Evolutionary conservation across 768 basidiomycete species (phyloP).

Genomic region (Suillus fuscotomentosus): DNA sequence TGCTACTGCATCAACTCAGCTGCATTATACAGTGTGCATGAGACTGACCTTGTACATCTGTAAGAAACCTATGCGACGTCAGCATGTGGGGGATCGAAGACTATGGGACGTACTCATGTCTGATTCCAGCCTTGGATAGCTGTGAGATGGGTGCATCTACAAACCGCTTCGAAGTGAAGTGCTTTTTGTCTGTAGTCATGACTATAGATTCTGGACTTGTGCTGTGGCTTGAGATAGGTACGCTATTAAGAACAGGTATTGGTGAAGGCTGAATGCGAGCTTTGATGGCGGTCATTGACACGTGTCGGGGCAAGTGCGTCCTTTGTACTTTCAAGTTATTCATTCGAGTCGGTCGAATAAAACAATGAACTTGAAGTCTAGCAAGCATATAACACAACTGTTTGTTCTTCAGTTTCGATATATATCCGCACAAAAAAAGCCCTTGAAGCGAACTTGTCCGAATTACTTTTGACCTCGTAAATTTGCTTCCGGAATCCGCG

Average conservation of each 20-base stretch:
- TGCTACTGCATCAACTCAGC: neutral
- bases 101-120: constrained; percentile 38
- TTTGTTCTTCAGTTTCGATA: neutral
- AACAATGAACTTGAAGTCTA: neutral
- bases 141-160: constrained; percentile 35
- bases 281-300: neutral
- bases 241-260: neutral
- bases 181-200: constrained; percentile 17
- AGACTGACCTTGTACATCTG: constrained; percentile 45
- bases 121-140: constrained; percentile 40
- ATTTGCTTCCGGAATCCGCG: neutral
- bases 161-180: constrained; percentile 28
- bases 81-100: neutral
- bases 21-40: neutral
- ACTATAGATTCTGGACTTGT: neutral
- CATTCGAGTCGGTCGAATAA: neutral
- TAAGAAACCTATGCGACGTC: constrained; percentile 35
- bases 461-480: neutral
- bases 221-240: neutral
- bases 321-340: neutral
- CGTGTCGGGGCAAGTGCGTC: neutral
- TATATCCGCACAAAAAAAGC: neutral
- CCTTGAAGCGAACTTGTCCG: neutral
- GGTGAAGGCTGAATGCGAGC: neutral
- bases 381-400: neutral